Percentiles rank a stretch among this genome's conserved stretches.
These are phyloP conservation scores for Pseudogymnoascus sp. DNA, from an alignment of 2,329 filamentous ascomycete genomes.

Conservation along the genomic window DNA sequence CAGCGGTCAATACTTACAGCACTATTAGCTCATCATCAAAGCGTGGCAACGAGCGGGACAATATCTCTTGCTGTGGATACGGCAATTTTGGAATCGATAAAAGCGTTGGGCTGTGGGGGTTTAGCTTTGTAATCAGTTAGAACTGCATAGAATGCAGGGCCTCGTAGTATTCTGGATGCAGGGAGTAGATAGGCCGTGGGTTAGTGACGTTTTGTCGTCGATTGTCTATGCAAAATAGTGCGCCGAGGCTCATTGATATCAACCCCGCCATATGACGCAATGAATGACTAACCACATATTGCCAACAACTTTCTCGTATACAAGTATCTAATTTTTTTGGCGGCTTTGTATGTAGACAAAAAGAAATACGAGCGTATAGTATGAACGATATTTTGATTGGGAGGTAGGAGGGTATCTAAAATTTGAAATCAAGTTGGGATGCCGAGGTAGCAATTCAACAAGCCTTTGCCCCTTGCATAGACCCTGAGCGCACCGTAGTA, in stretches of 20 bases:
- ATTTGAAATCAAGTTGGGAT: background rate
- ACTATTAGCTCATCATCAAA: background rate
- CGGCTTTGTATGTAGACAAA: background rate
- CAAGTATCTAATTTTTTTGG: background rate
- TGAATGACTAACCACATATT: background rate
- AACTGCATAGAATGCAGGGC: background rate
- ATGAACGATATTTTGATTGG: background rate
- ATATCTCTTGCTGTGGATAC: background rate
- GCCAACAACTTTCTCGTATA: background rate
- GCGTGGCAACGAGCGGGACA: background rate
- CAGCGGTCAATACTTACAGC: background rate
- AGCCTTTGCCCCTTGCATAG: background rate
- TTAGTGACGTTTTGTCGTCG: background rate
- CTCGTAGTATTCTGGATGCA: background rate
- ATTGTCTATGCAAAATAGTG: background rate
- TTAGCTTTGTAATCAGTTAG: background rate
- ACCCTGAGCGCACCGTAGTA: background rate
- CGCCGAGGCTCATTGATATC: background rate
- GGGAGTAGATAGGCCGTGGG: background rate
- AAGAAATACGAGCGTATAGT: background rate
- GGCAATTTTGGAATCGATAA: background rate
- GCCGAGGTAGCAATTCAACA: background rate
- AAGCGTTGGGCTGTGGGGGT: background rate
- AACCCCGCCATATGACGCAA: constrained; percentile 3
- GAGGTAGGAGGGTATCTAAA: background rate